phyloP scores from a whole-genome alignment of 208 protist species.

The Entamoeba invadens region DNA sequence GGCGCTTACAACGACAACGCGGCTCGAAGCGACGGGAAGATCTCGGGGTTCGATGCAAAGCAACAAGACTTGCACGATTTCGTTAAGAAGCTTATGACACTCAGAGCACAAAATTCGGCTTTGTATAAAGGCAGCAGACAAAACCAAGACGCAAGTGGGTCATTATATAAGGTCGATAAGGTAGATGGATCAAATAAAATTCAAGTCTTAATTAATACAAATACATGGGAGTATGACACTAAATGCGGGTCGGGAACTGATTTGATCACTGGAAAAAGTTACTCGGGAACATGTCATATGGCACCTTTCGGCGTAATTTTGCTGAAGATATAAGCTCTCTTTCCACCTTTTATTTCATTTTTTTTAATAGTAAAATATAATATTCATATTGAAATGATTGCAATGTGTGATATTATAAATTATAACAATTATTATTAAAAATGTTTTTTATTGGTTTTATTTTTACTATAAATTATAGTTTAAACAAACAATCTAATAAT shows the following conservation, averaged over 20 bases:
- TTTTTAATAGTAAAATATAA: no score
- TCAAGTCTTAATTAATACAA: not conserved
- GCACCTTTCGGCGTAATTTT: not conserved
- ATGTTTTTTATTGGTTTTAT: no score
- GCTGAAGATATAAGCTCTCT: not conserved
- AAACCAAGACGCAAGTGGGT: not conserved
- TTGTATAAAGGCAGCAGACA: not conserved
- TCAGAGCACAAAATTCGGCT: not conserved
- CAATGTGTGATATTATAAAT: no score
- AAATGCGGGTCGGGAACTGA: not conserved
- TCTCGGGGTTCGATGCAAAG: not conserved
- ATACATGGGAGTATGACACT: not conserved
- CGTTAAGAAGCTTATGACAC: not conserved
- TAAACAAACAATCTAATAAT: no score
- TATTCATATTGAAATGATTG: no score
- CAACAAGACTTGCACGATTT: not conserved
- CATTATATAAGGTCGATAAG: not conserved
- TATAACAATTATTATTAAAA: no score
- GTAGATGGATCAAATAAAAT: not conserved
- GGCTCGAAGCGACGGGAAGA: not conserved
- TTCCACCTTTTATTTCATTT: no score
- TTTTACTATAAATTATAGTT: no score
- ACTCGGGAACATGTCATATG: not conserved
- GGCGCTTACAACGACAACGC: not conserved
- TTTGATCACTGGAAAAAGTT: not conserved